phyloP scores from a whole-genome alignment of 768 basidiomycete species.

The Paxillus rubicundulus region DNA sequence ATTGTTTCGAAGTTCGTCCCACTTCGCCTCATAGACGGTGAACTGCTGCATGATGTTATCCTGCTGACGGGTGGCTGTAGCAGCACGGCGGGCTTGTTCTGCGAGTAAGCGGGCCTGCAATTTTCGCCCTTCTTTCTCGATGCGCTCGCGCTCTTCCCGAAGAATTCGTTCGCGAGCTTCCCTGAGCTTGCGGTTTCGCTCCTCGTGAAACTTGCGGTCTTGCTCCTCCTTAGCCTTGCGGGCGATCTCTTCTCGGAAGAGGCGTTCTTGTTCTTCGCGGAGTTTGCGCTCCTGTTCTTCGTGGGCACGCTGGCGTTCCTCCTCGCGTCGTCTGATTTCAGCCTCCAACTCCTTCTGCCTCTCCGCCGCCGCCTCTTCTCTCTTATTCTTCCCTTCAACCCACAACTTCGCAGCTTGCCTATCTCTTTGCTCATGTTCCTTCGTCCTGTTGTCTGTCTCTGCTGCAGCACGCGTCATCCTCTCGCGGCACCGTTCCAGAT shows the following conservation, averaged over 20 bases:
- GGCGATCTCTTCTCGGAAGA: conserved; percentile 1
- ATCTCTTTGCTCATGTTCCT: conserved; percentile 21
- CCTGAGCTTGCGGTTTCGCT: conserved; percentile 4
- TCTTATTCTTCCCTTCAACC: conserved; percentile 14
- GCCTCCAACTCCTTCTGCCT: conserved; percentile 3
- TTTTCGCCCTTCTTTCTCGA: conserved; percentile 18
- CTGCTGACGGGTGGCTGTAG: background rate
- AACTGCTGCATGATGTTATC: conserved; percentile 14
- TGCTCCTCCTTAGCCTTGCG: conserved; percentile 9
- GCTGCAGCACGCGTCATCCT: conserved; percentile 21
- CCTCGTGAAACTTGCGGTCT: conserved; percentile 9
- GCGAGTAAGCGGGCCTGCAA: conserved; percentile 19
- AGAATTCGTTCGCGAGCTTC: conserved; percentile 4
- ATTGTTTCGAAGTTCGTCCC: conserved; percentile 33
- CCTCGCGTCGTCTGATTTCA: conserved; percentile 8
- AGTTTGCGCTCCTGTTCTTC: conserved; percentile 22
- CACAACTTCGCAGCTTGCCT: conserved; percentile 15
- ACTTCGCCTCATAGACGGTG: conserved; percentile 34
- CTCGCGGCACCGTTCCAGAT: conserved; percentile 23
- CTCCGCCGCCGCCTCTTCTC: conserved; percentile 18
- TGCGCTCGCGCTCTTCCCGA: conserved; percentile 17
- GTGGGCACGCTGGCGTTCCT: conserved; percentile 18
- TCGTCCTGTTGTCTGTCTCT: conserved; percentile 8
- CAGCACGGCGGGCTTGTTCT: conserved; percentile 14
- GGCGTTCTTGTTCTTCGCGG: conserved; percentile 21